These are phyloP conservation scores for Phytophthora citrophthora DNA, from an alignment of 352 stramenopile species.

Conservation along the genomic window DNA sequence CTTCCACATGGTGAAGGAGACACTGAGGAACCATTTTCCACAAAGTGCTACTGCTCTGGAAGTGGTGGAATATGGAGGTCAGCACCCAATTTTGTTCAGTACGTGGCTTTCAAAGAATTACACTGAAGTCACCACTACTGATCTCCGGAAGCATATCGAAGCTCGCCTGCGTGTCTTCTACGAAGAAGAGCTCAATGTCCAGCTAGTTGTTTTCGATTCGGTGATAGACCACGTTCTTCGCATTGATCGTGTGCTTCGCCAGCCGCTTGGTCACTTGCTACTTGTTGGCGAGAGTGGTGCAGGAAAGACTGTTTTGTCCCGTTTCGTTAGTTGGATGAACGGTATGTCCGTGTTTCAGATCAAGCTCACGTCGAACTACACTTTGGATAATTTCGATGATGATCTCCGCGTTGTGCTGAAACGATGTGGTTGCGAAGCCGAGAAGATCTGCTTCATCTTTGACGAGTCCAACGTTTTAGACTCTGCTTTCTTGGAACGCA, in stretches of 20 bases:
- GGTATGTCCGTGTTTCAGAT: constrained; percentile 99
- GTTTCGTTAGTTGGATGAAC: constrained; percentile 99
- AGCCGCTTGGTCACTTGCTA: constrained; percentile 98
- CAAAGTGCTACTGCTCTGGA: constrained; percentile 80
- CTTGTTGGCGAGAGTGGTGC: constrained; percentile 98
- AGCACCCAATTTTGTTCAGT: constrained; percentile 97
- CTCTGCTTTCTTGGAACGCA: constrained; percentile 99
- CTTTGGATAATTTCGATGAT: constrained; percentile 99
- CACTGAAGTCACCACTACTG: constrained; percentile 89
- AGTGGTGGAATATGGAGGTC: constrained; percentile 70
- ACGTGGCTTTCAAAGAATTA: constrained; percentile 99
- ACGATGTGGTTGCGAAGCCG: constrained; percentile 96
- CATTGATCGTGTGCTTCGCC: constrained; percentile 97
- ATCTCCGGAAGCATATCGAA: constrained; percentile 97
- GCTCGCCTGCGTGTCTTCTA: constrained; percentile 98
- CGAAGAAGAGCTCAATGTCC: constrained; percentile 99
- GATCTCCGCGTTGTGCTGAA: constrained; percentile 98
- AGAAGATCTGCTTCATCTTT: constrained; percentile 99
- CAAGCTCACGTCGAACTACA: constrained; percentile 99
- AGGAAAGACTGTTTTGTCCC: constrained; percentile 99
- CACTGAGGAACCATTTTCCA: constrained; percentile 82
- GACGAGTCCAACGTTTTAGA: constrained; percentile 99
- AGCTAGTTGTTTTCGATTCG: constrained; percentile 99
- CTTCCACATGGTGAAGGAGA: constrained; percentile 88
- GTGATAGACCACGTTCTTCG: constrained; percentile 99